These are phyloP conservation scores for Carpinus viminea DNA, from an alignment of 306 rosid species.

Conservation along the genomic window DNA sequence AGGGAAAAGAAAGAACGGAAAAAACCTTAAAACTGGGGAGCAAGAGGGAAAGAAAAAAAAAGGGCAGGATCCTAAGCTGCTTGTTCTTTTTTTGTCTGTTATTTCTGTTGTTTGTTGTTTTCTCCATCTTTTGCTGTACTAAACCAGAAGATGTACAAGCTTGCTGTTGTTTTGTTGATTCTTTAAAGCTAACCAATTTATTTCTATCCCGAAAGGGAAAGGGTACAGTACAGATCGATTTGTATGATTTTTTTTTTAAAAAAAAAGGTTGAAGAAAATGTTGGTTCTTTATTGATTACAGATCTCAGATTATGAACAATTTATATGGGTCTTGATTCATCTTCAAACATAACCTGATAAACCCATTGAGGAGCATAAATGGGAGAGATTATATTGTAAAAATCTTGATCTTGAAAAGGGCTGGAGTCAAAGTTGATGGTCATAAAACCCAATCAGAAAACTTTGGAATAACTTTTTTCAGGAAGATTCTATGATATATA, in stretches of 20 bases:
- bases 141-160: constrained; percentile 35
- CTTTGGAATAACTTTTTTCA: too few relatives aligned
- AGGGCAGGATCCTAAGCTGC: constrained; percentile 28
- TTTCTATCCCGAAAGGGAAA: constrained; percentile 25
- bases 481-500: too few relatives aligned
- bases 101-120: constrained; percentile 29
- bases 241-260: constrained; percentile 41
- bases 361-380: too few relatives aligned
- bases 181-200: constrained; percentile 25
- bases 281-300: too few relatives aligned
- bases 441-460: too few relatives aligned
- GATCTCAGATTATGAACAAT: too few relatives aligned
- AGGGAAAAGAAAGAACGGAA: constrained; percentile 3
- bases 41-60: not conserved
- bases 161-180: constrained; percentile 27
- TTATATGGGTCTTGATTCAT: too few relatives aligned
- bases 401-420: too few relatives aligned
- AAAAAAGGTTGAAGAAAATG: too few relatives aligned
- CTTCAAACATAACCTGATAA: too few relatives aligned
- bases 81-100: constrained; percentile 33
- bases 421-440: too few relatives aligned
- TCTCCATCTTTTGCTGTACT: constrained; percentile 28
- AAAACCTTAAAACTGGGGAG: constrained; percentile 6
- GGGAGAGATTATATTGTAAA: too few relatives aligned
- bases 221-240: constrained; percentile 21